phyloP scores from a whole-genome alignment of 345 rosid species.

The Hibiscus syriacus region DNA sequence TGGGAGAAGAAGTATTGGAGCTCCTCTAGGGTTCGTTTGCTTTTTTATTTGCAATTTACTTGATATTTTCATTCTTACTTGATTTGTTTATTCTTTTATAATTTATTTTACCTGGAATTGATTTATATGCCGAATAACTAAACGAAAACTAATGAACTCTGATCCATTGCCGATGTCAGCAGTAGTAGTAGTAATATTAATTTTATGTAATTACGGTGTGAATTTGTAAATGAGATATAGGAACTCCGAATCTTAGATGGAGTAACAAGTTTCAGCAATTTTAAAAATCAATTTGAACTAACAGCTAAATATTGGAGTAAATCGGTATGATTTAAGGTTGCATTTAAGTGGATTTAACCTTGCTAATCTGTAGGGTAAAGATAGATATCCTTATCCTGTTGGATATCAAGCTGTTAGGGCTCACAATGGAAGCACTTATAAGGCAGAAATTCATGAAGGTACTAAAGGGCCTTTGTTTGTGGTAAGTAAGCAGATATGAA shows the following conservation, averaged over 20 bases:
- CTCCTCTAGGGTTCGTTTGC: conserved; percentile 72
- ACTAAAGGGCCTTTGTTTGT: conserved; percentile 71
- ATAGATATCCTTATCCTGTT: conserved; percentile 87
- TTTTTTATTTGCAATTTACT: background rate
- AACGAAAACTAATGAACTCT: background rate
- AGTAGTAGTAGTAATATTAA: background rate
- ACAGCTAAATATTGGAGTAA: background rate
- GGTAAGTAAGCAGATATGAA: conserved; percentile 36
- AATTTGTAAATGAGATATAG: background rate
- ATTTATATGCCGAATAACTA: background rate
- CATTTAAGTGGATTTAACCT: background rate
- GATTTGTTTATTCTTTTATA: background rate
- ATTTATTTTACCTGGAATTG: background rate
- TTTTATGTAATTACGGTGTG: background rate
- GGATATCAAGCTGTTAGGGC: conserved; percentile 69
- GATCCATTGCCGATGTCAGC: background rate
- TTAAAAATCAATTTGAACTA: background rate
- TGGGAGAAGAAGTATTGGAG: conserved; percentile 97
- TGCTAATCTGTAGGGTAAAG: conserved; percentile 57
- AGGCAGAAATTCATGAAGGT: conserved; percentile 71
- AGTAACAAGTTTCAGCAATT: background rate
- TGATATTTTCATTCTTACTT: background rate
- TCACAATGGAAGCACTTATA: conserved; percentile 46
- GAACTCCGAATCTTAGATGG: background rate
- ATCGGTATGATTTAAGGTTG: background rate